Percentiles rank a stretch among this genome's conserved stretches.
These are phyloP conservation scores for Cairneyella variabilis DNA, from an alignment of 495 filamentous ascomycete genomes.

Conservation along the genomic window DNA sequence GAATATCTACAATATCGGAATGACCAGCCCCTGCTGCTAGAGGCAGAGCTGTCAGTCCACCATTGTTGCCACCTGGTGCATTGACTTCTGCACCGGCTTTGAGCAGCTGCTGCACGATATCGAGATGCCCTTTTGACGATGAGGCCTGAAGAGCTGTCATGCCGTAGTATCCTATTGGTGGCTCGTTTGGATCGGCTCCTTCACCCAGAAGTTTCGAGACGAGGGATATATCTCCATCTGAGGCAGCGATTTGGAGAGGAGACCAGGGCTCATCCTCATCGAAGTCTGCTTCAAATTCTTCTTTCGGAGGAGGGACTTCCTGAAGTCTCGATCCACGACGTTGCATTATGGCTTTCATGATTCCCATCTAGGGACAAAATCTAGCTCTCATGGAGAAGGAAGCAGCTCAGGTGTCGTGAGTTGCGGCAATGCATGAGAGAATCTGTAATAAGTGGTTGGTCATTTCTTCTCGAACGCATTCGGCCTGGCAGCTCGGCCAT, in stretches of 20 bases:
- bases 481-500: no score
- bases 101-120: slow-evolving; percentile 17
- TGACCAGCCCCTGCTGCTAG: slow-evolving; percentile 23
- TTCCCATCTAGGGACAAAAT: no score
- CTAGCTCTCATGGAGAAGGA: no score
- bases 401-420: no score
- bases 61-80: slow-evolving; percentile 12
- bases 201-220: slow-evolving; percentile 2
- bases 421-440: no score
- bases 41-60: slow-evolving; percentile 25
- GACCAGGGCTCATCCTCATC: slow-evolving; percentile 3
- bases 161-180: slow-evolving; percentile 7
- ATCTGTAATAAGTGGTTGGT: no score
- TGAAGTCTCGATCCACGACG: no score
- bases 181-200: slow-evolving; percentile 1
- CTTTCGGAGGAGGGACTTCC: no score
- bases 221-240: neutral
- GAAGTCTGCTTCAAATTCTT: neutral
- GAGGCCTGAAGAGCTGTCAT: slow-evolving; percentile 26
- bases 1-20: slow-evolving; percentile 15
- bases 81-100: slow-evolving; percentile 21
- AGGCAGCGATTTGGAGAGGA: neutral
- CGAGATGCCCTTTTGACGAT: slow-evolving; percentile 18
- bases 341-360: no score
- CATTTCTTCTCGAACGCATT: no score